A percentile compares a stretch with the other conserved stretches of the same genome.
Conservation (phyloP, 345 rosid species). For the Dovyalis caffra region DNA sequence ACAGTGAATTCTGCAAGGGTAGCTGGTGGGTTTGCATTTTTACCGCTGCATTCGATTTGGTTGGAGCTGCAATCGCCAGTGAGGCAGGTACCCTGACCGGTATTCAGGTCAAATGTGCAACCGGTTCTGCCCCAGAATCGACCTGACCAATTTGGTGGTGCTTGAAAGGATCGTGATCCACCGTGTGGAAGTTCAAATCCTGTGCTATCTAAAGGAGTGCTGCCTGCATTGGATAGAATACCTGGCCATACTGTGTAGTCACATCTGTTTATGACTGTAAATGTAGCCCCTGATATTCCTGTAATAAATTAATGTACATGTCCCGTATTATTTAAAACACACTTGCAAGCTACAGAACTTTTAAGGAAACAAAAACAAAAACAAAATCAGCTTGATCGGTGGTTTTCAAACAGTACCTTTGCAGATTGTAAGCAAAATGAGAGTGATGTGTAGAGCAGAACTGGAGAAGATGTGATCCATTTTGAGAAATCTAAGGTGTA, state of each 20-base stretch:
- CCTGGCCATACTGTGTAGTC: slow-evolving; percentile 33
- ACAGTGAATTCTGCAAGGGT: slow-evolving; percentile 33
- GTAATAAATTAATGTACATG: not conserved
- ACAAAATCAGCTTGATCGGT: not conserved
- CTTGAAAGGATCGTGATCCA: slow-evolving; percentile 20
- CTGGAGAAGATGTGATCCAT: slow-evolving; percentile 27
- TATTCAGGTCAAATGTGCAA: slow-evolving; percentile 26
- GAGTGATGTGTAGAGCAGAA: slow-evolving; percentile 17
- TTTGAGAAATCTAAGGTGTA: not conserved
- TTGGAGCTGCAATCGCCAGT: slow-evolving; percentile 29
- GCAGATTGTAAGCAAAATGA: slow-evolving; percentile 31
- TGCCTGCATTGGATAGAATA: slow-evolving; percentile 32
- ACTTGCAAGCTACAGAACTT: not conserved
- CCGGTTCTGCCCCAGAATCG: slow-evolving; percentile 35
- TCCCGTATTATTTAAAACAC: not conserved
- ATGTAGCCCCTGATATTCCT: slow-evolving; percentile 22
- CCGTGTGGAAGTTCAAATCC: slow-evolving; percentile 29
- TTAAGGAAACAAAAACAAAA: not conserved
- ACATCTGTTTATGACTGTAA: slow-evolving; percentile 29
- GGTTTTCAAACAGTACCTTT: slow-evolving; percentile 27
- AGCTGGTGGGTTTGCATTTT: slow-evolving; percentile 32
- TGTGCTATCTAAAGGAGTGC: slow-evolving; percentile 19
- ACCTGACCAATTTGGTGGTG: slow-evolving; percentile 33
- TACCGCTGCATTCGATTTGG: slow-evolving; percentile 24
- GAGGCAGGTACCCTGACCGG: slow-evolving; percentile 24